Evolutionary conservation across 495 filamentous ascomycete species (phyloP).

Genomic region (Lepidopterella palustris): DNA sequence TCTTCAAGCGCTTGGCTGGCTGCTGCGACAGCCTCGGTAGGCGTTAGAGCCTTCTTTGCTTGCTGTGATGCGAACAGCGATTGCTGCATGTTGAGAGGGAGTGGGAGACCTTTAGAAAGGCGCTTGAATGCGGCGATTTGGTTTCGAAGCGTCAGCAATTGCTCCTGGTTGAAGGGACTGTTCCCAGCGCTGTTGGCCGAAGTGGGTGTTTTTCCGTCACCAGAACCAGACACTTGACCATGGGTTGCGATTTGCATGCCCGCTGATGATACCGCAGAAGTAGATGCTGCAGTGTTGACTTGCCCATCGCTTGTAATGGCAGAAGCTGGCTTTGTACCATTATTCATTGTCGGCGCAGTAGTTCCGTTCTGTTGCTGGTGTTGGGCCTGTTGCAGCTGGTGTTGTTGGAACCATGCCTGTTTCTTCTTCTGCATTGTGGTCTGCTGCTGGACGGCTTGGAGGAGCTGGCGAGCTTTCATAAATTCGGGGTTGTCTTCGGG

Average conservation of each 20-base stretch:
- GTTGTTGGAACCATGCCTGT: constrained; percentile 43
- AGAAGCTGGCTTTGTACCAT: constrained; percentile 42
- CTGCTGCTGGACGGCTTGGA: constrained; percentile 60
- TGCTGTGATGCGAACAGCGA: constrained; percentile 68
- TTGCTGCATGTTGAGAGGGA: constrained; percentile 67
- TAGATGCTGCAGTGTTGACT: not conserved
- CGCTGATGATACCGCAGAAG: constrained; percentile 7
- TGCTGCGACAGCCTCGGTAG: constrained; percentile 50
- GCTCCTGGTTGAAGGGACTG: constrained; percentile 60
- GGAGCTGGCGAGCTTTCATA: constrained; percentile 61
- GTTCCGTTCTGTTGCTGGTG: constrained; percentile 37
- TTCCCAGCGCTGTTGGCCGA: constrained; percentile 34
- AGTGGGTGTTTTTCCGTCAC: constrained; percentile 17
- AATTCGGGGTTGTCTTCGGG: constrained; percentile 72
- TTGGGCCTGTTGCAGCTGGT: constrained; percentile 36
- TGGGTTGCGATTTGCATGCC: constrained; percentile 15
- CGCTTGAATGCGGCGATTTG: constrained; percentile 81
- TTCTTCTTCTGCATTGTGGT: constrained; percentile 46
- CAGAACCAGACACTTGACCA: constrained; percentile 12
- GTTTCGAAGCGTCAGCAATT: constrained; percentile 61
- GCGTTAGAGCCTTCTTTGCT: constrained; percentile 51
- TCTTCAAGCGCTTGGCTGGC: constrained; percentile 50
- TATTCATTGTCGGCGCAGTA: constrained; percentile 45
- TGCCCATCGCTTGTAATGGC: constrained; percentile 26
- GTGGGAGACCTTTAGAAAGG: constrained; percentile 69